Conservation (phyloP, 2,329 filamentous ascomycete species). For the Venturia asperata region DNA sequence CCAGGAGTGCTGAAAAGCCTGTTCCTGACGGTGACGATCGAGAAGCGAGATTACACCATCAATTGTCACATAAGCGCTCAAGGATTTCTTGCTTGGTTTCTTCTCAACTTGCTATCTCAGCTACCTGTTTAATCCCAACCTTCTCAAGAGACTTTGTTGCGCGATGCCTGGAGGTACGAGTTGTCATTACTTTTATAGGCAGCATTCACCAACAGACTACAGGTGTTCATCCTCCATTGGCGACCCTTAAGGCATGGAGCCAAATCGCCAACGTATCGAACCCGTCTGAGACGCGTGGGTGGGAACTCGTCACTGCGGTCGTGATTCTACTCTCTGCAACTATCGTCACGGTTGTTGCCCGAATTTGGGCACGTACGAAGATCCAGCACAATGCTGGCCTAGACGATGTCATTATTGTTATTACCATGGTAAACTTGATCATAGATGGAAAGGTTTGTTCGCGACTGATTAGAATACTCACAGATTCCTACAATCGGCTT, state of each 20-base stretch:
- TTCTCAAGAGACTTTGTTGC: neutral
- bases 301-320: constrained; percentile 38
- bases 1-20: neutral
- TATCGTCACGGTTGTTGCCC: constrained; percentile 36
- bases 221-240: constrained; percentile 16
- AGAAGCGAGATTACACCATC: neutral
- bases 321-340: constrained; percentile 36
- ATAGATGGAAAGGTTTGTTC: neutral
- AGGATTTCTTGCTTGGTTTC: neutral
- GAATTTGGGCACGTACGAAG: constrained; percentile 41
- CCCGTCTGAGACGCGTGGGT: constrained; percentile 29
- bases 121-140: neutral
- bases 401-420: constrained; percentile 42
- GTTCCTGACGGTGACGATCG: neutral
- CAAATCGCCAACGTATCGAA: constrained; percentile 4
- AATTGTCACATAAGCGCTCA: neutral
- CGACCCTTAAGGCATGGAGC: neutral
- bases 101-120: neutral
- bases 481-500: constrained; percentile 28
- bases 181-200: neutral
- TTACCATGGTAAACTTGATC: constrained; percentile 33
- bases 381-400: constrained; percentile 41
- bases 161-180: constrained; percentile 10
- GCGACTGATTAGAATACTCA: neutral
- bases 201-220: neutral